Evolutionary conservation across 306 rosid species (phyloP).

Genomic region (Medicago truncatula): DNA sequence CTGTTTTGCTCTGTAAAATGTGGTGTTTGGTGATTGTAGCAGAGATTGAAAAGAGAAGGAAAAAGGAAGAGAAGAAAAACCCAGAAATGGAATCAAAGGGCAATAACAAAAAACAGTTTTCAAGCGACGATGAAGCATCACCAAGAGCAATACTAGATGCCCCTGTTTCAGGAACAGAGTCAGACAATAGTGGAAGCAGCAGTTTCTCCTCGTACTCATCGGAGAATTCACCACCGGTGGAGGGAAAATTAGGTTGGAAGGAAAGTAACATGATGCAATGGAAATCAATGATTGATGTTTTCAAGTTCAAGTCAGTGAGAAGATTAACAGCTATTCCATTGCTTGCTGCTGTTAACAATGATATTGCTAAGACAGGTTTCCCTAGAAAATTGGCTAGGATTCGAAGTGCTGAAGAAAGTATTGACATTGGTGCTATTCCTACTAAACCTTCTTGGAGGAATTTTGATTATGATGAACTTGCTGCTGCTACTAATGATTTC

Average conservation of each 20-base stretch:
- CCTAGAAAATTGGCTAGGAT: constrained; percentile 66
- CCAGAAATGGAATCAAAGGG: constrained; percentile 36
- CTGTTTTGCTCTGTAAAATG: constrained; percentile 35
- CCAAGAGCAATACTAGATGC: constrained; percentile 82
- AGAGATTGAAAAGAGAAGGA: constrained; percentile 35
- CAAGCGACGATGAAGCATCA: constrained; percentile 56
- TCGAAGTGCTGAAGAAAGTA: constrained; percentile 61
- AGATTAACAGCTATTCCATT: constrained; percentile 65
- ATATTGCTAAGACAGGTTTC: constrained; percentile 53
- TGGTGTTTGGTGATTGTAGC: neutral
- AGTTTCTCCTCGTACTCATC: constrained; percentile 38
- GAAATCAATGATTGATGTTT: constrained; percentile 65
- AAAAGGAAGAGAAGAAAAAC: constrained; percentile 40
- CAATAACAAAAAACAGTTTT: constrained; percentile 13
- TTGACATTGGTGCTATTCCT: constrained; percentile 50
- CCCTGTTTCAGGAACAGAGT: constrained; percentile 62
- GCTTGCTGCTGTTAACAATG: constrained; percentile 54
- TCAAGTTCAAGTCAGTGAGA: constrained; percentile 61
- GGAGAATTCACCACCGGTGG: constrained; percentile 35
- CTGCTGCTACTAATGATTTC: constrained; percentile 73
- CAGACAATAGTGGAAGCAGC: constrained; percentile 53
- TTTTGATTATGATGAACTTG: constrained; percentile 70
- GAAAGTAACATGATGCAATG: constrained; percentile 50
- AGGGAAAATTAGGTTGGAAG: neutral
- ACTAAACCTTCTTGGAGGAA: constrained; percentile 84